Evolutionary conservation across 2,329 filamentous ascomycete genomes (phyloP).

Genomic region (Parasarocladium wereldwijsianum): DNA sequence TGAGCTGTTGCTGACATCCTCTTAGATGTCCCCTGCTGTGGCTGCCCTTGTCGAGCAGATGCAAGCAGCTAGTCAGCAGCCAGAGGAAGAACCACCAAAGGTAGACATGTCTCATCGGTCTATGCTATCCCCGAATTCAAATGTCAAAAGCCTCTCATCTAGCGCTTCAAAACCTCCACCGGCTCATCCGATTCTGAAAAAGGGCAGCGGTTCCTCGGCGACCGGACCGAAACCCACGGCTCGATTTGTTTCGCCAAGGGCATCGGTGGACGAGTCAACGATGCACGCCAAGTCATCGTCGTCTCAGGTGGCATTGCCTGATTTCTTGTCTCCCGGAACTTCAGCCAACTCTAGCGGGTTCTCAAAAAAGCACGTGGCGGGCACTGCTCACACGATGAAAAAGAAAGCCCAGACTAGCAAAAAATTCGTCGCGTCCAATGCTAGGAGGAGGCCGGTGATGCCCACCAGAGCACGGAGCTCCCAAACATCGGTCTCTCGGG

Average conservation of each 20-base stretch:
- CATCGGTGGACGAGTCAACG: constrained; percentile 27
- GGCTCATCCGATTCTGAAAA: constrained; percentile 45
- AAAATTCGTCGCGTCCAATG: constrained; percentile 28
- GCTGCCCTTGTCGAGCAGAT: constrained; percentile 3
- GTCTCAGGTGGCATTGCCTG: too few species aligned
- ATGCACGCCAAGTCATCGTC: constrained; percentile 20
- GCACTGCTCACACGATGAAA: too few species aligned
- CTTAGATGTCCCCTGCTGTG: constrained; percentile 5
- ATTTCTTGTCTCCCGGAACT: too few species aligned
- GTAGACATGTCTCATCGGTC: too few species aligned
- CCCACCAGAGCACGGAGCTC: constrained; percentile 29
- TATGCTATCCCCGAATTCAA: too few species aligned
- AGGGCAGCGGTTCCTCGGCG: constrained; percentile 36
- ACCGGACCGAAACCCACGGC: constrained; percentile 42
- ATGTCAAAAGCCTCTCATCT: constrained; percentile 21
- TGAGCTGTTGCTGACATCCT: neutral
- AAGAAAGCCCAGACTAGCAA: constrained; percentile 15
- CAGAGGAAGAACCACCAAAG: too few species aligned
- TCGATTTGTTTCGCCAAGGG: constrained; percentile 41
- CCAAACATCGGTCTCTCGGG: constrained; percentile 25
- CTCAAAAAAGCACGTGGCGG: too few species aligned
- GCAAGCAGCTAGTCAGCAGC: too few species aligned
- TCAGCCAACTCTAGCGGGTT: constrained; percentile 12
- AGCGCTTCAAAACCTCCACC: constrained; percentile 28
- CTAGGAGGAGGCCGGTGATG: constrained; percentile 28